Evolutionary conservation across 805 yeast genomes (phyloP).

Genomic region (Yarrowia bubula): DNA sequence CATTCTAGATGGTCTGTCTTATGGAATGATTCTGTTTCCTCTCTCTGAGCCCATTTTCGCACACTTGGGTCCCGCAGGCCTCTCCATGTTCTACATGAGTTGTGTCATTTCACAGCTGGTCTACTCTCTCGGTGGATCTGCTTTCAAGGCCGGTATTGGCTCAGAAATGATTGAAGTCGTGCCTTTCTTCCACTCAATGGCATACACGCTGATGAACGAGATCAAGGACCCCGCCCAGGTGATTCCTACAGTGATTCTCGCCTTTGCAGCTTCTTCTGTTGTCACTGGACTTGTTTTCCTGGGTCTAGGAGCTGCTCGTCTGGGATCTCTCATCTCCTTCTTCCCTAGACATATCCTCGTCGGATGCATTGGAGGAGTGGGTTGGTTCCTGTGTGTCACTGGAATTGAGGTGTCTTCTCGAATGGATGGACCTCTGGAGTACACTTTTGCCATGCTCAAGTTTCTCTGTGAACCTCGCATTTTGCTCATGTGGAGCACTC

Average conservation of each 20-base stretch:
- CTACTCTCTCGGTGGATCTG: constrained; percentile 86
- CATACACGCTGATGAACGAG: constrained; percentile 58
- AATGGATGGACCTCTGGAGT: constrained; percentile 68
- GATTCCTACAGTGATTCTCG: constrained; percentile 79
- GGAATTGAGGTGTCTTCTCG: constrained; percentile 91
- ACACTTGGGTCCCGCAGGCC: constrained; percentile 78
- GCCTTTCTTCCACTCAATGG: constrained; percentile 97
- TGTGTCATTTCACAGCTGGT: constrained; percentile 87
- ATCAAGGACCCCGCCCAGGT: constrained; percentile 50
- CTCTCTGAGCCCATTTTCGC: constrained; percentile 76
- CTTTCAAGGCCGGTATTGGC: constrained; percentile 87
- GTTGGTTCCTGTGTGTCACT: constrained; percentile 84
- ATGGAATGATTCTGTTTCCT: constrained; percentile 98
- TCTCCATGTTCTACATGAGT: constrained; percentile 91
- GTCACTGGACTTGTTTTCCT: constrained; percentile 84
- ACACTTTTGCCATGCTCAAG: constrained; percentile 51
- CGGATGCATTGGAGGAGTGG: constrained; percentile 98
- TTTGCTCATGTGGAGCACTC: constrained; percentile 68
- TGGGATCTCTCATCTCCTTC: constrained; percentile 88
- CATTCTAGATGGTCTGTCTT: constrained; percentile 87
- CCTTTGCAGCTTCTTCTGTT: constrained; percentile 79
- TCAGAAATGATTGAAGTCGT: constrained; percentile 99
- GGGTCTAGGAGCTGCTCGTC: constrained; percentile 67
- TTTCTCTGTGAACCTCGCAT: constrained; percentile 36
- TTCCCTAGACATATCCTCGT: constrained; percentile 95